Percentiles rank a stretch among this genome's conserved stretches.
Conservation (phyloP, 352 stramenopile species). For the Globisporangium spinosum region DNA sequence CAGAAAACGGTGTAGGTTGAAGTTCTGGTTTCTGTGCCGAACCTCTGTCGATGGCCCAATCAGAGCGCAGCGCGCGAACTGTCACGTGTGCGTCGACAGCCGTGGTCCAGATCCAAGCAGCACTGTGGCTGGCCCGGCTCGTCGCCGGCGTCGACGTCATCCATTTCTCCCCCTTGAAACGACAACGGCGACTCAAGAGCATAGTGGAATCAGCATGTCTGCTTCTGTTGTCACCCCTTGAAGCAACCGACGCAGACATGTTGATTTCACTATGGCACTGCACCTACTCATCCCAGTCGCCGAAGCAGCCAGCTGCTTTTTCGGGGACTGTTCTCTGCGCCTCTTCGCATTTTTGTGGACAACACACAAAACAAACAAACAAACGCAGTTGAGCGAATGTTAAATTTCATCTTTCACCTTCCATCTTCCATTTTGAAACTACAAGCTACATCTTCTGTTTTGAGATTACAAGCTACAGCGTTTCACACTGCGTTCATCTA, state of each 20-base stretch:
- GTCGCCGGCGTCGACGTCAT: background rate
- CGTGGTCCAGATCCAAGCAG: constrained; percentile 4
- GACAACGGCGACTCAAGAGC: too few relatives aligned
- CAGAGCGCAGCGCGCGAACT: background rate
- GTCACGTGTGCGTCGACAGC: constrained; percentile 2
- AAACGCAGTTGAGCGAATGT: background rate
- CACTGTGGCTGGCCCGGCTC: background rate
- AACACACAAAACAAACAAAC: background rate
- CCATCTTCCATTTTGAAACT: background rate
- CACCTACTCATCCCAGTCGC: too few relatives aligned
- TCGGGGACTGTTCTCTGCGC: background rate
- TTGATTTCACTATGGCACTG: too few relatives aligned
- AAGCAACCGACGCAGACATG: too few relatives aligned
- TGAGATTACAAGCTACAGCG: too few relatives aligned
- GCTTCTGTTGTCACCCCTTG: too few relatives aligned
- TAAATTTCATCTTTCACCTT: background rate
- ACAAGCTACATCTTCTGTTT: background rate
- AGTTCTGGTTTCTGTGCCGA: constrained; percentile 10
- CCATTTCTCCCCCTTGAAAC: background rate
- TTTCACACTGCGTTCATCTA: too few relatives aligned
- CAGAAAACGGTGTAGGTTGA: constrained; percentile 17
- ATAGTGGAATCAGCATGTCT: too few relatives aligned
- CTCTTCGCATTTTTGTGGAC: background rate
- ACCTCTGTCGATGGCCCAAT: background rate
- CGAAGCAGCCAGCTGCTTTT: background rate